A percentile compares a stretch with the other conserved stretches of the same genome.
These are phyloP conservation scores for Saccharomyces hybrid DNA, from an alignment of 1,139 yeast species.

Conservation along the genomic window DNA sequence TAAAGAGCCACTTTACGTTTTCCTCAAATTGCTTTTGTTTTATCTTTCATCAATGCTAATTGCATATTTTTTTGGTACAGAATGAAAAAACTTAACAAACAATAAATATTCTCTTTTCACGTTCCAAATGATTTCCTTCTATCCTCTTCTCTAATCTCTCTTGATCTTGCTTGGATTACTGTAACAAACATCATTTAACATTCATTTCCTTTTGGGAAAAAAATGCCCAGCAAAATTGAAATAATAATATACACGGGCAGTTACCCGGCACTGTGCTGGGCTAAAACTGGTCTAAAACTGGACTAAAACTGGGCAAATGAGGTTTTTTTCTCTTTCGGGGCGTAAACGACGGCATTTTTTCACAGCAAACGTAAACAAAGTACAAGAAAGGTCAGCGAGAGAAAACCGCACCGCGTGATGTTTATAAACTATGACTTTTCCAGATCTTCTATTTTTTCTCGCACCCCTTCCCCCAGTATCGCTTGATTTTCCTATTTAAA, in stretches of 20 bases:
- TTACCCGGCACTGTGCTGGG: background rate
- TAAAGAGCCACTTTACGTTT: constrained; percentile 26
- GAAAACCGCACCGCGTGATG: background rate
- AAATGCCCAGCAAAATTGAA: background rate
- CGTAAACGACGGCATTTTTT: background rate
- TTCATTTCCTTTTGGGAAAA: too few relatives aligned
- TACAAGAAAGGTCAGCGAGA: background rate
- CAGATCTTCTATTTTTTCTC: background rate
- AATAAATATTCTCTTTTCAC: background rate
- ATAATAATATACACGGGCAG: background rate
- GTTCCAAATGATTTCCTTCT: background rate
- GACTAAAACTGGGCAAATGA: background rate
- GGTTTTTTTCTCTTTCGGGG: background rate
- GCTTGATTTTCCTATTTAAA: too few relatives aligned
- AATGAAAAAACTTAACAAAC: background rate
- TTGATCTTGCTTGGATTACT: background rate
- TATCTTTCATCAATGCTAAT: background rate
- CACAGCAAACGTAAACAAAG: background rate
- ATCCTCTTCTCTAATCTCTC: background rate
- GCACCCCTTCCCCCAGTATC: background rate
- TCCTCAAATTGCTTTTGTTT: constrained; percentile 2
- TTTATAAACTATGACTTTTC: background rate
- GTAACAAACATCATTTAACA: too few relatives aligned
- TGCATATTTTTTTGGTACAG: background rate
- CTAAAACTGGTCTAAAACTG: background rate